Conservation (phyloP, 345 rosid species). For the Lepidium sativum region DNA sequence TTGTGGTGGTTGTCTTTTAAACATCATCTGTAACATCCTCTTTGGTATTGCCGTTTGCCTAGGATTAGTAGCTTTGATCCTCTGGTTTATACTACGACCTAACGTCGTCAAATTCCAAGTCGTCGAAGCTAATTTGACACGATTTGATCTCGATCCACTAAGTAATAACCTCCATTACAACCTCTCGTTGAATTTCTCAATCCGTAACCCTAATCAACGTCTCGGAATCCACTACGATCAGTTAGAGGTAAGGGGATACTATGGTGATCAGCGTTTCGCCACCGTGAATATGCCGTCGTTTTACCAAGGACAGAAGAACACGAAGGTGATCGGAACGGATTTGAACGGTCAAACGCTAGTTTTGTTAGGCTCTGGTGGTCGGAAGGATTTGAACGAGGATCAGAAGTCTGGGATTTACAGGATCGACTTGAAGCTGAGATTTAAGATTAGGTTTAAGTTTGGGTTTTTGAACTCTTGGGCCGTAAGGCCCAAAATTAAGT, state of each 20-base stretch:
- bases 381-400: constrained; percentile 25
- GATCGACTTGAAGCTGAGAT: constrained; percentile 40
- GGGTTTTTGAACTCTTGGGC: constrained; percentile 40
- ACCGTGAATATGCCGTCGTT: constrained; percentile 28
- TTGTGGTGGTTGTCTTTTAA: constrained; percentile 36
- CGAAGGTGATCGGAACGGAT: constrained; percentile 32
- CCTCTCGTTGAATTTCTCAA: constrained; percentile 34
- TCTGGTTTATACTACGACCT: constrained; percentile 58
- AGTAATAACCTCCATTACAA: constrained; percentile 30
- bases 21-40: constrained; percentile 29
- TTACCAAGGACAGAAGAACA: constrained; percentile 67
- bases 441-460: constrained; percentile 48
- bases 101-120: constrained; percentile 36
- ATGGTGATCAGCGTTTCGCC: constrained; percentile 31
- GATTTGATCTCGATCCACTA: constrained; percentile 26
- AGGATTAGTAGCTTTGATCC: constrained; percentile 35
- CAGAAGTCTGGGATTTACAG: constrained; percentile 33
- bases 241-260: constrained; percentile 36
- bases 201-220: constrained; percentile 52
- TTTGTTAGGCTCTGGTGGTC: constrained; percentile 19
- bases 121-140: constrained; percentile 30
- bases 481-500: constrained; percentile 44
- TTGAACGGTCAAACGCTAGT: constrained; percentile 27
- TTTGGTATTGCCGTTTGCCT: constrained; percentile 21
- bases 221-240: constrained; percentile 44